phyloP scores from a whole-genome alignment of 2,329 filamentous ascomycete species.

The Xylaria sp. region DNA sequence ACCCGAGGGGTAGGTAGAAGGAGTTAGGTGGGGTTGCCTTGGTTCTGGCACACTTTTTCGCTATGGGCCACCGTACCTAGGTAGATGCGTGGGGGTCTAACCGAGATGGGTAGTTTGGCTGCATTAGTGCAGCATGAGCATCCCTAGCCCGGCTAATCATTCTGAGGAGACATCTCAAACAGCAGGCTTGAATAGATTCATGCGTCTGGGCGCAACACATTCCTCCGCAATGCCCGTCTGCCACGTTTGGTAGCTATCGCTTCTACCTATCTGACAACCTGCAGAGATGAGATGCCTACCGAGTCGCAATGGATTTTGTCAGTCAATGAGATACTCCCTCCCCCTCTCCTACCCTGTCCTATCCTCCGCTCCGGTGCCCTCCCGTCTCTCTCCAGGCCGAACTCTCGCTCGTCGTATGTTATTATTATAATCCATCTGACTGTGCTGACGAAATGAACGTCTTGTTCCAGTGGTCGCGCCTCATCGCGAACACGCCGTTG shows the following conservation, averaged over 20 bases:
- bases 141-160: constrained; percentile 29
- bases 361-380: neutral
- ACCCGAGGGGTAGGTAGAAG: too few relatives aligned
- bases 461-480: constrained; percentile 68
- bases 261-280: constrained; percentile 11
- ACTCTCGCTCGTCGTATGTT: neutral
- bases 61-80: too few relatives aligned
- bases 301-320: constrained; percentile 67
- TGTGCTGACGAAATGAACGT: constrained; percentile 32
- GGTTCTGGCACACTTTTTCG: too few relatives aligned
- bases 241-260: neutral
- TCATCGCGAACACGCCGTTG: constrained; percentile 70
- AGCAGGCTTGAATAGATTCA: constrained; percentile 31
- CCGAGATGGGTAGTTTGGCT: neutral
- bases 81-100: too few relatives aligned
- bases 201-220: constrained; percentile 18
- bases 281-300: constrained; percentile 57
- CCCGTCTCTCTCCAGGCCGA: neutral
- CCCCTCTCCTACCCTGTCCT: neutral
- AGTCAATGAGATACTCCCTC: constrained; percentile 44
- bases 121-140: constrained; percentile 9
- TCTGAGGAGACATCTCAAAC: constrained; percentile 35
- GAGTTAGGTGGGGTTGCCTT: too few relatives aligned
- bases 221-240: constrained; percentile 8
- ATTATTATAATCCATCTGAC: constrained; percentile 19